Evolutionary conservation across 2,329 filamentous ascomycete genomes (phyloP), one percentile per base, ranked within the genome.

Genomic region (Exophiala sideris): DNA sequence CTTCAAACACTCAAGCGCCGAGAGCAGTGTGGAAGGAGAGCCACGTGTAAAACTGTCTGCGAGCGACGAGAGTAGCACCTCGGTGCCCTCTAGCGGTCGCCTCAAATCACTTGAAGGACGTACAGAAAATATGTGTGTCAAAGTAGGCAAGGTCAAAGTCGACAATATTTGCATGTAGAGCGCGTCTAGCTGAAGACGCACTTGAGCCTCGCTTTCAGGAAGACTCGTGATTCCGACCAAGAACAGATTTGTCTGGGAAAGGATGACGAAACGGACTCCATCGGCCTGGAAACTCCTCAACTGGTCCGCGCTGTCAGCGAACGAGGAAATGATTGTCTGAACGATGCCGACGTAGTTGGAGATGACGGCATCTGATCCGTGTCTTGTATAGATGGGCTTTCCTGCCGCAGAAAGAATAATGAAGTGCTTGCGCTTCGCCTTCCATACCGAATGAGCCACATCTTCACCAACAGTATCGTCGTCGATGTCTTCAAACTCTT

Each of bases 161-260:
- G 94, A 97, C 21, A 99, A 73, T 48, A 99, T 96, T 71, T 99
- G 94, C 89, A 96, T 97, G 70, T 99, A 99, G 35, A 99, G 75
- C 10, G 92, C 91, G 61, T 96, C 91, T 2, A 99, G 82, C 69
- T 99, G 94, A 16, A 85, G 82, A 50, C 89, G 84, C 16, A 99
- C 80, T 70, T 99, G 92, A 3, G 83, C 76, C 67, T 97, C 92
- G 68, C 89, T 96, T 71, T 99, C 94, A n/a, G 87, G 85, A 9
- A 99, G 81, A 58, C 86, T 87, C 67, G 91, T 96, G 66, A 97
- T 94, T 41, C 91, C 92, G 45, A 97, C 89, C 41, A 99, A 85
- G 68, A 97, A 95, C 38, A 99, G 78, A 9, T 91, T 89, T 0
- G 91, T 92, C 68, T 91, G 86, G 2, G 87, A 89, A 47, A 87